Evolutionary conservation across 108 stramenopile genomes (phyloP), one percentile per base, ranked within the genome.

Genomic region (Hondaea fermentalgiana): DNA sequence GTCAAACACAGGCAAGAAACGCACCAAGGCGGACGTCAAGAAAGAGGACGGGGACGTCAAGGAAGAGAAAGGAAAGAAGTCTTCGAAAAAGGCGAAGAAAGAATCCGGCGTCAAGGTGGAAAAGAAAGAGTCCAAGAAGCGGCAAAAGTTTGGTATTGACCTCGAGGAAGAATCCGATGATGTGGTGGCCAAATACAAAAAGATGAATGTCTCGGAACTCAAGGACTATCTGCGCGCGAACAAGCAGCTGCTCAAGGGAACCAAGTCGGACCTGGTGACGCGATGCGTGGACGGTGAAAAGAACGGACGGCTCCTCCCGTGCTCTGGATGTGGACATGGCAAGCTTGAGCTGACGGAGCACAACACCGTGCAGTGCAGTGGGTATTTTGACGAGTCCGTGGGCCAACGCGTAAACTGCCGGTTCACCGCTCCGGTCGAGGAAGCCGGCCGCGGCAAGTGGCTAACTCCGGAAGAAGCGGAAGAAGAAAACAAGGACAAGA

Each of bases 191-290:
- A 83, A 83, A 45, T 83, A 83, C 51, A 53, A 47, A 17, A 83
- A 35, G 10, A 83, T 83, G 76, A 83, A 55, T 17, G 23, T 83
- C 51, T 53, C 45, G 43, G 76, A 83, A 45, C 76, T 83, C 51
- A 83, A 83, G 51, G 76, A 83, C 76, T 83, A 83, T 23, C 51
- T 83, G 19, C 76, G 76, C 51, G 49, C 51, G 14, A 83, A 83
- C 51, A 83, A 83, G 76, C 49, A 47, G 49, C 76, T 53, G 2
- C 45, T 83, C 49, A 83, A 47, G 45, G 76, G 49, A 14, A 53
- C 76, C 10, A 83, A 83, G 76, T 43, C 17, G 8, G 51, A 21
- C 28, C 76, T 83, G n/a, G 76, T 83, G 23, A 23, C n/a, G 6
- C 76, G 76, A 16, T 83, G 76, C 5, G 76, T 83, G 8, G 76